Conservation (phyloP, 192 early-diverging fungal genomes). For the Entomortierella parvispora region DNA sequence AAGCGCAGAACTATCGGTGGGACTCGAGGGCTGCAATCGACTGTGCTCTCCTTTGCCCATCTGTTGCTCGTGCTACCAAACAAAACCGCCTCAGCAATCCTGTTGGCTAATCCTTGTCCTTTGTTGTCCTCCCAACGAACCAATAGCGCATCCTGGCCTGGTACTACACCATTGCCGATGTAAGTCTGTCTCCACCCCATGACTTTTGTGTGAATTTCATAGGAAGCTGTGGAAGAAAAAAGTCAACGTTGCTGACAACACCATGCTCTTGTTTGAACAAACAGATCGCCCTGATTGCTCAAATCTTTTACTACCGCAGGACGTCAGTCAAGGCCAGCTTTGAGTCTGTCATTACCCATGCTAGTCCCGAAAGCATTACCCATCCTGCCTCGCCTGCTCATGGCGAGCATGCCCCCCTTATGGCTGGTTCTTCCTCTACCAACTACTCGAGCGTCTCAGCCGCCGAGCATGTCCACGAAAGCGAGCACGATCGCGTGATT, state of each 20-base stretch:
- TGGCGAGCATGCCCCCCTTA: conserved; percentile 17
- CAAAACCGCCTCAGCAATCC: too few relatives aligned
- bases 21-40: too few relatives aligned
- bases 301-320: conserved; percentile 72
- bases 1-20: too few relatives aligned
- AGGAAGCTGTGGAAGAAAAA: too few relatives aligned
- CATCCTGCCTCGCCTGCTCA: not conserved
- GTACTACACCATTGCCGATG: conserved; percentile 80
- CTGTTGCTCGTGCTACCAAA: not conserved
- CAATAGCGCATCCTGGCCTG: conserved; percentile 68
- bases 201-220: not conserved
- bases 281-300: conserved; percentile 63
- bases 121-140: not conserved
- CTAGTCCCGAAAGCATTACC: conserved; percentile 16
- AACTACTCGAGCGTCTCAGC: conserved; percentile 35
- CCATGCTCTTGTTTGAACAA: not conserved
- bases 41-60: not conserved
- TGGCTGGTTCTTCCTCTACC: not conserved
- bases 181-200: conserved; percentile 27
- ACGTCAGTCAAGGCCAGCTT: conserved; percentile 30
- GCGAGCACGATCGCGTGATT: conserved; percentile 43
- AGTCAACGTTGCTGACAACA: too few relatives aligned
- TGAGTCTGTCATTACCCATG: conserved; percentile 49
- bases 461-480: conserved; percentile 35
- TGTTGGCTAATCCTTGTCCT: conserved; percentile 17